Evolutionary conservation across 768 basidiomycete genomes (phyloP), one percentile per base, ranked within the genome.

Genomic region (Lactarius sanguifluus): DNA sequence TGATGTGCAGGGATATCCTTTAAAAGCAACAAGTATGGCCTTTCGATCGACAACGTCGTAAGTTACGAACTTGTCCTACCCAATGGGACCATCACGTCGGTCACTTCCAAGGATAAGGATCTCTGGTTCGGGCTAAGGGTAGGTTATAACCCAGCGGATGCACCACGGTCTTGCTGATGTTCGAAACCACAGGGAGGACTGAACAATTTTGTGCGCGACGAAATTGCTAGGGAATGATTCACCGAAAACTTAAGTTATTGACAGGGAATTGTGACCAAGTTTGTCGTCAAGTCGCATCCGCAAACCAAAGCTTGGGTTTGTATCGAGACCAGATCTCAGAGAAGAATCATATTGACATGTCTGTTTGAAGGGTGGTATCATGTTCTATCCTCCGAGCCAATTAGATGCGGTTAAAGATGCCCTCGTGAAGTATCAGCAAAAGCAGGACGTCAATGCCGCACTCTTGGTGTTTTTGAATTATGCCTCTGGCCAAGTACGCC

Each of bases 1-100:
- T 45, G 43, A n/a, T n/a, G 43, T 18, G 40, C 5, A 64, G 78
- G 79, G 7, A 79, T 75, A 65, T 77, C 77, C 0, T 57, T 68
- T 52, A 70, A 73, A 56, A 74, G 73, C 8, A 77, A 73, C 58
- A 71, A 74, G 57, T 72, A 72, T 55, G 77, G 79, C 9, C 65
- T 79, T 32, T 71, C 72, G 1, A 67, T 78, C 34, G 78, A 79
- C 66, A 77, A 78, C 59, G 57, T 79, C 38, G 65, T 65, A 18
- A 70, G 61, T n/a, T 71, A 66, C 8, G 54, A 75, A 47, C 62
- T 77, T 25, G 75, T 76, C 16, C 59, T 73, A 7, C 74, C 76
- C 9, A 70, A 71, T 54, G 77, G 77, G 4, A 59, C 58, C 2
- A 58, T 64, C 25, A 58, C 15, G 2, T 10, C 43, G 4, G 47